Evolutionary conservation across 805 yeast genomes (phyloP).

Genomic region (Wickerhamiella sorbophila): DNA sequence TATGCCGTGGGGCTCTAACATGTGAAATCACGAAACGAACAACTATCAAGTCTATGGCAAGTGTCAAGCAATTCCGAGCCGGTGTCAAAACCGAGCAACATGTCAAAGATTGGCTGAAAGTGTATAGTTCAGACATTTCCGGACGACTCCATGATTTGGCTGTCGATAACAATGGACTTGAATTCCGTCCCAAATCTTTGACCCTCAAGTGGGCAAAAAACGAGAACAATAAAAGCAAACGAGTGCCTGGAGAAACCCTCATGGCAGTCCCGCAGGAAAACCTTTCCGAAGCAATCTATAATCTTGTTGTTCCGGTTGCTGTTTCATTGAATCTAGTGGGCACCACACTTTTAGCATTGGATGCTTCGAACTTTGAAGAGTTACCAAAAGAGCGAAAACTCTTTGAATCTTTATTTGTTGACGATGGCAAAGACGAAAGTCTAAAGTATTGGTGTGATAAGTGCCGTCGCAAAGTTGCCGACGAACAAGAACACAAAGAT

Average conservation of each 20-base stretch:
- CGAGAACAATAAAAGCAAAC: not conserved
- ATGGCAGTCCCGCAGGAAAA: not conserved
- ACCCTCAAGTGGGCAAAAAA: constrained; percentile 25
- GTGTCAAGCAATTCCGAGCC: constrained; percentile 64
- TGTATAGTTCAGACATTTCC: constrained; percentile 65
- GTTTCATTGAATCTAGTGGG: constrained; percentile 6
- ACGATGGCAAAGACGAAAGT: constrained; percentile 6
- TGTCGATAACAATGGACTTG: constrained; percentile 37
- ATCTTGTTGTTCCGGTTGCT: constrained; percentile 7
- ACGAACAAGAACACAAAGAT: constrained; percentile 26
- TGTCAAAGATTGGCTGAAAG: constrained; percentile 63
- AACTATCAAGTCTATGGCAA: constrained; percentile 72
- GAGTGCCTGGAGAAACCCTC: not conserved
- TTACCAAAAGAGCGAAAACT: constrained; percentile 11
- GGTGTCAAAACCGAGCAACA: constrained; percentile 41
- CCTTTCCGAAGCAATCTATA: constrained; percentile 1
- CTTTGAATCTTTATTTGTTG: constrained; percentile 9
- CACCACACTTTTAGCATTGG: constrained; percentile 11
- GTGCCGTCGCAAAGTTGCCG: constrained; percentile 15
- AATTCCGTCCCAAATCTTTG: constrained; percentile 42
- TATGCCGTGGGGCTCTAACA: constrained; percentile 49
- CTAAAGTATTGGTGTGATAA: constrained; percentile 17
- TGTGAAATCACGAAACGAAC: constrained; percentile 44
- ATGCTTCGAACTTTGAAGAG: constrained; percentile 11
- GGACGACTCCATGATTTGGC: constrained; percentile 59